Base-by-base conservation (phyloP, 2,329 filamentous ascomycete species). In the Aspergillus sojae region DNA sequence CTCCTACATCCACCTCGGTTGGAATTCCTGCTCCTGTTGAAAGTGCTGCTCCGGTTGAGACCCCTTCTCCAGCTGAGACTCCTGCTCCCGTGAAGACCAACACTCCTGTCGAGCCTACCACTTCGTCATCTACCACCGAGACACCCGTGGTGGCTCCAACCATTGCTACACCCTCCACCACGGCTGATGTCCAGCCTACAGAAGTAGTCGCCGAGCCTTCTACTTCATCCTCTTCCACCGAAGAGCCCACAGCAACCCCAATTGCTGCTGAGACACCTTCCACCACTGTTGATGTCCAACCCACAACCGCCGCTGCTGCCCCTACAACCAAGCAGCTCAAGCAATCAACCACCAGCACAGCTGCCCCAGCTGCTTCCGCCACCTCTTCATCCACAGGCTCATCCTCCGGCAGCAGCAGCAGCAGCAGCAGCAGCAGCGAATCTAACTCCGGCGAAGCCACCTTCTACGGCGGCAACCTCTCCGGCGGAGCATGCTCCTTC, bases 401-500 rank as follows among this genome's bases (percentile, higher is more conserved):
- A 19, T 34, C 45, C 16, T 60, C 62, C 9, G 50, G 67, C n/a
- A 63, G 19, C 43, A 45, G 10, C 7, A 10, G 19, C n/a, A 63
- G 19, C 43, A 45, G 10, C 7, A 10, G 19, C 43, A 45, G 10
- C 7, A 10, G 19, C 43, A 46, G n/a, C 43, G 43, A 10, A n/a
- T 50, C 59, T 30, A 71, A 73, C 39, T 70, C 75, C 5, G 82
- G 82, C 65, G 69, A 77, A 62, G 82, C 83, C 52, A 86, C 85
- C 54, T 85, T 80, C 67, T 87, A 87, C 70, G 82, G 83, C 36
- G 85, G 86, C 34, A 85, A 87, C 72, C 72, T 87, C 2, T 74
- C 77, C 5, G 88, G 88, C 45, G 89, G 89, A 65, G 83, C 82
- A 63, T 91, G 89, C 77, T 86, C 84, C 14, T 90, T 91, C 80